Evolutionary conservation across 2,329 filamentous ascomycete genomes (phyloP), one percentile per base, ranked within the genome.

Genomic region (Macrophomina pseudophaseolina): DNA sequence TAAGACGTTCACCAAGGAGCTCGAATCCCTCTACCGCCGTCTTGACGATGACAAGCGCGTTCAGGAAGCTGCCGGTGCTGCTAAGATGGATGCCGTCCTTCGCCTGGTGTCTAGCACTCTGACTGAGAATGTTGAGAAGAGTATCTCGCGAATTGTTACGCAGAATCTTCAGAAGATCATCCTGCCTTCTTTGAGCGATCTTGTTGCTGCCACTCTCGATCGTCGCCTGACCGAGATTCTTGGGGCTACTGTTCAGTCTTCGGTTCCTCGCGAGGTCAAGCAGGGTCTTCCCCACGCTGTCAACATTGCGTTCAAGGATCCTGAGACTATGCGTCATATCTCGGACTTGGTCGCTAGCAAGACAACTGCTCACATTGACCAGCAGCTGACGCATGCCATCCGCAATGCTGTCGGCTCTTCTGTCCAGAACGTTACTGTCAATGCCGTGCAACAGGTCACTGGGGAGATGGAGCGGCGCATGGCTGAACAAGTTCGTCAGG

Each of bases 101-200:
- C 87, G 88, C 33, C 79, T 91, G 64, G 87, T 92, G 4, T 91
- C 89, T 1, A 86, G 83, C 69, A 91, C 90, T 2, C 78, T 92
- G 52, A 87, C 87, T 11, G 88, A 90, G 68, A 91, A 91, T 66
- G 87, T 92, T 30, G 89, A 92, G 77, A 89, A 91, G 72, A 91
- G 92, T 28, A 85, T 97, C 44, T 85, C 88, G 68, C 89, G 88
- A 68, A 91, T 97, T 71, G 89, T 97, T 60, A 87, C 88, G 54
- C 85, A 88, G 56, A 91, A 91, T 76, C 92, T 97, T 70, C 87
- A 92, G 68, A 85, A 88, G 65, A 85, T 88, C 14, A 87, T 97
- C 52, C 83, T 97, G 63, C 94, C 95, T 11, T 84, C 89, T 38
- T 82, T 98, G 66, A 86, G 88, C 48, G 85, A 89, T 62, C 84